Base-by-base conservation (phyloP, 2,329 filamentous ascomycete species). In the Hypoxylon sp. region DNA sequence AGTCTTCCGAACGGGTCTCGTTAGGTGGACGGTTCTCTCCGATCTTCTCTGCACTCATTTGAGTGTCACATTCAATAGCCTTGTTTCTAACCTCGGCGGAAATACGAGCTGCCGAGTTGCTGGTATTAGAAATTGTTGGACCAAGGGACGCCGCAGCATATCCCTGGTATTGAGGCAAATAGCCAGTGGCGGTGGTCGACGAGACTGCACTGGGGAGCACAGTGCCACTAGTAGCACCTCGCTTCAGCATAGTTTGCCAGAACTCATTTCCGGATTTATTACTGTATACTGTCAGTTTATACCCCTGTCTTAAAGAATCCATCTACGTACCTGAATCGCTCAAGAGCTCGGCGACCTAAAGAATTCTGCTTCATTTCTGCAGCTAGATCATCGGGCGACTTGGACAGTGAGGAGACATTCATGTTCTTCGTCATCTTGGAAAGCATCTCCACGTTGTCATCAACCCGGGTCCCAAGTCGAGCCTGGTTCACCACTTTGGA, bases 121-220 rank as follows among this genome's bases (percentile, higher is more conserved):
- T 76, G 19, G 78, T 73, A 67, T 83, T 83, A 37, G 80, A 81
- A 52, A 84, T 81, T 22, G 82, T 75, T 14, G 84, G 84, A 9
- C 81, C 78, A 19, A 86, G 78, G 51, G 84, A 86, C 22, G 85
- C 85, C 9, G 85, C 84, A 22, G 86, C 86, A 72, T 87, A 80
- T 17, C 86, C 85, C 9, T 80, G 76, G 62, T 86, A 87, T 33
- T 86, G 84, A 14, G 86, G 86, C 50, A 88, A 77, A 47, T 85
- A 82, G n/a, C 85, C 86, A 29, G 84, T 85, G 6, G 84, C 86
- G 11, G 85, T 88, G 48, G 83, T 84, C 3, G 86, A 84, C 2
- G 85, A 86, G 52, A 88, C 78, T 9, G 85, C 80, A 54, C 85
- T 80, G 10, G 84, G 83, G 48, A 84, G 78, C 6, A 77, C 83